phyloP scores from a whole-genome alignment of 2,329 filamentous ascomycete species.

The Rhynchosporium graminicola region DNA sequence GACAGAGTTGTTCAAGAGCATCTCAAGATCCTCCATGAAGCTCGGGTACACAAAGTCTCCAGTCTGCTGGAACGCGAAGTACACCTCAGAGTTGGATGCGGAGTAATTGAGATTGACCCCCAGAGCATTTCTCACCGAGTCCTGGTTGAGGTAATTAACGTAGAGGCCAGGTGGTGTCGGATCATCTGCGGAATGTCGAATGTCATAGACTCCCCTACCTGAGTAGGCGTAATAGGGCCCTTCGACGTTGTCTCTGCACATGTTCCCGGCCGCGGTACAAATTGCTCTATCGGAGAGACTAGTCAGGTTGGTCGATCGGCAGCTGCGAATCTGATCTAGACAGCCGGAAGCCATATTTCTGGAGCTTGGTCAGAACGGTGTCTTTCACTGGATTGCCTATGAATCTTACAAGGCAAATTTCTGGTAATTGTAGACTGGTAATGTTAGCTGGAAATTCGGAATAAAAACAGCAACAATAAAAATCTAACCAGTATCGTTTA shows the following conservation, averaged over 20 bases:
- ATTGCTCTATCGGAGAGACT: constrained; percentile 43
- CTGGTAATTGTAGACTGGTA: constrained; percentile 55
- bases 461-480: neutral
- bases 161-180: constrained; percentile 54
- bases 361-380: neutral
- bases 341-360: constrained; percentile 43
- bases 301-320: constrained; percentile 48
- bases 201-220: constrained; percentile 51
- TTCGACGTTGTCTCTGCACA: constrained; percentile 59
- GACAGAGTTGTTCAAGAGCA: constrained; percentile 49
- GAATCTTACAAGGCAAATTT: constrained; percentile 47
- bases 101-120: constrained; percentile 43
- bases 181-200: constrained; percentile 52
- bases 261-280: constrained; percentile 53
- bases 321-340: constrained; percentile 48
- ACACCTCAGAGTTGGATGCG: constrained; percentile 44
- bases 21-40: constrained; percentile 50
- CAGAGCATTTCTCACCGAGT: constrained; percentile 20
- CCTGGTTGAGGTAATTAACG: constrained; percentile 41
- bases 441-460: neutral
- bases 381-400: neutral
- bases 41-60: constrained; percentile 64
- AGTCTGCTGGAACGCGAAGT: constrained; percentile 47
- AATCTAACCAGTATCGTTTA: constrained; percentile 31
- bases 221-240: constrained; percentile 40